phyloP scores from a whole-genome alignment of 768 basidiomycete genomes.

The Dictyophora rubrovolvata region DNA sequence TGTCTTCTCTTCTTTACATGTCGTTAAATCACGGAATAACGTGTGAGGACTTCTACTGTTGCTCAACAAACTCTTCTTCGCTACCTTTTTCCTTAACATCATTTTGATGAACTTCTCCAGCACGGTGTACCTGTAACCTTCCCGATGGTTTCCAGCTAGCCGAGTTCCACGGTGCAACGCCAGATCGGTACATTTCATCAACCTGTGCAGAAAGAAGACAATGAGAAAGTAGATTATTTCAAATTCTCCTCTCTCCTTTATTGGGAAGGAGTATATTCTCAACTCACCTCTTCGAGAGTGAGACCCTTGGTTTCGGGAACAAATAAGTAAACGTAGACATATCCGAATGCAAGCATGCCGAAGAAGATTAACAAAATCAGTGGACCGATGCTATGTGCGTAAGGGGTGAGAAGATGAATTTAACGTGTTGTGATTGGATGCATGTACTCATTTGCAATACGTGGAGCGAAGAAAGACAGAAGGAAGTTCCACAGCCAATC shows the following conservation, averaged over 20 bases:
- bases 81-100: not conserved
- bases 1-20: too few relatives aligned
- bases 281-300: slow-evolving; percentile 53
- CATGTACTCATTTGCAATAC: slow-evolving; percentile 45
- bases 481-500: slow-evolving; percentile 73
- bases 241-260: not conserved
- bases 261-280: not conserved
- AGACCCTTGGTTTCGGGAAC: slow-evolving; percentile 79
- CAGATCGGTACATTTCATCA: slow-evolving; percentile 65
- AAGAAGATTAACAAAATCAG: slow-evolving; percentile 70
- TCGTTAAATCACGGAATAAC: too few relatives aligned
- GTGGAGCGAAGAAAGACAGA: slow-evolving; percentile 60
- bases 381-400: slow-evolving; percentile 46
- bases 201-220: slow-evolving; percentile 34
- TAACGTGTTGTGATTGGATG: not conserved
- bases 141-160: slow-evolving; percentile 42
- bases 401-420: not conserved
- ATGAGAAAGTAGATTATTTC: too few relatives aligned
- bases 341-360: slow-evolving; percentile 60
- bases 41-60: too few relatives aligned
- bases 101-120: not conserved
- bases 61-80: not conserved
- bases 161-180: slow-evolving; percentile 58
- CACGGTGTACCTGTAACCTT: slow-evolving; percentile 1
- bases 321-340: slow-evolving; percentile 62